Conservation (phyloP, 2,329 filamentous ascomycete genomes). For the Diaporthe capsici region DNA sequence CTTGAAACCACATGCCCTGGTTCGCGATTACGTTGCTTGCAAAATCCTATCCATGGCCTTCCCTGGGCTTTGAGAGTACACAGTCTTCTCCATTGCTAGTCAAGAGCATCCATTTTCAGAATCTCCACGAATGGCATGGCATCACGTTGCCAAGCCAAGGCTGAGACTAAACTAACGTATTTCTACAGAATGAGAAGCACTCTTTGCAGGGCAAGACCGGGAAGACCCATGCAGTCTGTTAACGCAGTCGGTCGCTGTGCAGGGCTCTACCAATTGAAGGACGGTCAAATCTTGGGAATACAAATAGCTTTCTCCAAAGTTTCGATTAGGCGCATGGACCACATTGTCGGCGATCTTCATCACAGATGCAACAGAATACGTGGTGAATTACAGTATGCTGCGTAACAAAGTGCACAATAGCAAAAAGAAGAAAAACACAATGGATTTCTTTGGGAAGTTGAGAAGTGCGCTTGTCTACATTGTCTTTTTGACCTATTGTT, state of each 20-base stretch:
- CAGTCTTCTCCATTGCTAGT: neutral
- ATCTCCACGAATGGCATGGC: neutral
- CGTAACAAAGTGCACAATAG: neutral
- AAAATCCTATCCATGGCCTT: neutral
- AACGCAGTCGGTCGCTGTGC: conserved; percentile 44
- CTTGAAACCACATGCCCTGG: neutral
- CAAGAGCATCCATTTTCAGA: neutral
- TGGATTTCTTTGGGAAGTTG: neutral
- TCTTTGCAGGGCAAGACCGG: conserved; percentile 90
- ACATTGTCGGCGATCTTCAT: neutral
- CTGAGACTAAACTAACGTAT: conserved; percentile 38
- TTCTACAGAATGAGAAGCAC: conserved; percentile 78
- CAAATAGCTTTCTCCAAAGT: neutral
- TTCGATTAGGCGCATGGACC: neutral
- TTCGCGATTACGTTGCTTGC: neutral
- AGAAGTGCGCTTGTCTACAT: neutral
- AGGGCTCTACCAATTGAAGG: neutral
- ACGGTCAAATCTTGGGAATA: neutral
- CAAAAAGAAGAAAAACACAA: neutral
- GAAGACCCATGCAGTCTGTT: conserved; percentile 92
- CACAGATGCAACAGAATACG: neutral
- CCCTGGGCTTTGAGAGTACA: neutral
- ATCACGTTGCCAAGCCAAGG: neutral
- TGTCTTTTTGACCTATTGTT: conserved; percentile 17
- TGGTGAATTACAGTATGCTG: neutral